Conservation (phyloP, 331 rosid species). For the Erythrophleum ivorense region DNA sequence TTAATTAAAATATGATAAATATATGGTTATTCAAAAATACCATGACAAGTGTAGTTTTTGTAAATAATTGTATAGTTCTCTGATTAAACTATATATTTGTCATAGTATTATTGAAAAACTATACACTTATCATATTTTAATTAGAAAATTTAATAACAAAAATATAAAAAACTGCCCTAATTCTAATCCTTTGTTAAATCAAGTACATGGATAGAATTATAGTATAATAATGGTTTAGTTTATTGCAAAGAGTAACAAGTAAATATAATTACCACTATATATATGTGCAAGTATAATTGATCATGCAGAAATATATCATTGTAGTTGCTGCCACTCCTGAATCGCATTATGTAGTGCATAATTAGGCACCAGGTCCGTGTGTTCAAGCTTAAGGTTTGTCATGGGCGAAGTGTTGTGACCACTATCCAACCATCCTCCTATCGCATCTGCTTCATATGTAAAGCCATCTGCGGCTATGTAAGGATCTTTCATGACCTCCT, state of each 20-base stretch:
- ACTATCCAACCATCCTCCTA: constrained; percentile 81
- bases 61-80: no score
- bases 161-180: no score
- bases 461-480: constrained; percentile 96
- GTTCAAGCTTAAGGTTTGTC: constrained; percentile 93
- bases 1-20: no score
- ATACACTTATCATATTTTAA: no score
- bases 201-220: background rate
- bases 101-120: no score
- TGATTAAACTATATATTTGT: no score
- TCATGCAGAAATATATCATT: constrained; percentile 37
- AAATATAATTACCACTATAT: background rate
- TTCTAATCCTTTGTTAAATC: no score
- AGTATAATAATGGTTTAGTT: background rate
- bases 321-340: constrained; percentile 82
- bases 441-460: constrained; percentile 93
- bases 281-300: constrained; percentile 36
- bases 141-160: no score
- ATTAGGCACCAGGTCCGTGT: constrained; percentile 83
- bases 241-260: constrained; percentile 6
- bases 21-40: no score
- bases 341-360: constrained; percentile 87
- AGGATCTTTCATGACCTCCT: constrained; percentile 95
- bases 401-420: constrained; percentile 94
- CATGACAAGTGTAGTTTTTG: no score